Evolutionary conservation across 2,329 filamentous ascomycete genomes (phyloP), one percentile per base, ranked within the genome.

Genomic region (Fusarium mangiferae): DNA sequence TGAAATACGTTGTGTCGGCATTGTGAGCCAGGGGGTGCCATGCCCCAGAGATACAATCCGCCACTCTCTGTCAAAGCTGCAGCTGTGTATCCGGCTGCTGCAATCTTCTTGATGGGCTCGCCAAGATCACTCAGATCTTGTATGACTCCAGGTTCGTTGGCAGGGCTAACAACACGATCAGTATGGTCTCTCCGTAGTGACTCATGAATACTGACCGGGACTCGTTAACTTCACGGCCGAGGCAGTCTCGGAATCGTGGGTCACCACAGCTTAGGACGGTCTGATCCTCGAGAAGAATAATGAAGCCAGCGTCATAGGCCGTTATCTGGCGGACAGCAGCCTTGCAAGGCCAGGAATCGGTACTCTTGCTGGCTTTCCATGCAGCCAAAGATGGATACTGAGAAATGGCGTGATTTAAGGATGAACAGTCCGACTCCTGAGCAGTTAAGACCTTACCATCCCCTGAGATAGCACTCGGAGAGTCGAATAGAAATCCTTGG

Each of bases 41-140:
- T 78, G 6, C 91, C 91, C 90, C 91, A 93, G 30, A 88, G 78
- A 76, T 93, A 93, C 5, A 92, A 79, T 65, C 90, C 88, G 38
- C 87, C 84, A 6, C 87, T 88, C 17, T 84, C 81, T 0, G 90
- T 92, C 48, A 93, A 74, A 1, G 90, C 90, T 7, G 88, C 89
- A 5, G 88, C 81, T 6, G 87, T 81, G 76, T 90, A 91, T 1
- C 90, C 90, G 6, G 87, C 87, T 7, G 87, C 87, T 8, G 83
- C 84, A 33, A 93, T 81, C 74, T 88, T 89, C 36, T 76, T 82
- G 55, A 93, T 85, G 18, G 85, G 51, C 82, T 89, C 26, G 81
- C 86, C 65, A 82, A 92, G 82, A 62, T 87, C 85, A 10, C 79
- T 79, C 2, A 93, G 82, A 52, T 88, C 85, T 28, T 84, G 75